Conservation (phyloP, 495 filamentous ascomycete species). For the Aspergillus funiculosus region DNA sequence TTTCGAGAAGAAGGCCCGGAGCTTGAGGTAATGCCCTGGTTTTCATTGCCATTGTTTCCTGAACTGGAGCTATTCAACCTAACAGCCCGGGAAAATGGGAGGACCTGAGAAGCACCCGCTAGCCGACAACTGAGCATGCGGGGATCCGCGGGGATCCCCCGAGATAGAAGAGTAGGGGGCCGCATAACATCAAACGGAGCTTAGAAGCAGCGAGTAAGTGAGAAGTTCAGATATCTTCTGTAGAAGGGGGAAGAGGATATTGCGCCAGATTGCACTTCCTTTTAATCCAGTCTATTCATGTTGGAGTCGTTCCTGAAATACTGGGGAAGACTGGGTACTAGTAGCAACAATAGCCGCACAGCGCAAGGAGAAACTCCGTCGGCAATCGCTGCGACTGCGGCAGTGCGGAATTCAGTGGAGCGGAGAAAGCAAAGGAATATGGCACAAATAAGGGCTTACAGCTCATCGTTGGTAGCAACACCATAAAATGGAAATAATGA, state of each 20-base stretch:
- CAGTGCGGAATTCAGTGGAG: constrained; percentile 37
- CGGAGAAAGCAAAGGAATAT: neutral
- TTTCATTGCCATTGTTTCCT: constrained; percentile 4
- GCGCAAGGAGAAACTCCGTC: constrained; percentile 15
- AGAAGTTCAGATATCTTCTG: no score
- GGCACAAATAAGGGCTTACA: no score
- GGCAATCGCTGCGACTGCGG: no score
- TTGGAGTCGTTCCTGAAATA: no score
- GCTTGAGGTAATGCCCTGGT: constrained; percentile 7
- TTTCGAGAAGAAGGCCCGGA: constrained; percentile 16
- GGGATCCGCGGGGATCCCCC: constrained; percentile 28
- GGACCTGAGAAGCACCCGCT: constrained; percentile 12
- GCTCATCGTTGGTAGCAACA: no score
- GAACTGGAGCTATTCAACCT: constrained; percentile 23
- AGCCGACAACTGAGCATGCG: constrained; percentile 24
- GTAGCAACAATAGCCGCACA: neutral
- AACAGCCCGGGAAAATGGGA: constrained; percentile 8
- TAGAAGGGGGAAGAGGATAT: no score
- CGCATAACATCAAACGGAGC: constrained; percentile 22
- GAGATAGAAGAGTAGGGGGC: constrained; percentile 18
- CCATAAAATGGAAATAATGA: no score
- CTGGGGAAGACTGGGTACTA: no score
- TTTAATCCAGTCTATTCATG: no score
- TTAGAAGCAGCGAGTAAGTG: no score
- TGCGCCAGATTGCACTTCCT: no score